These are phyloP conservation scores for Trichophyton rubrum DNA, from an alignment of 2,329 filamentous ascomycete species.

Conservation along the genomic window DNA sequence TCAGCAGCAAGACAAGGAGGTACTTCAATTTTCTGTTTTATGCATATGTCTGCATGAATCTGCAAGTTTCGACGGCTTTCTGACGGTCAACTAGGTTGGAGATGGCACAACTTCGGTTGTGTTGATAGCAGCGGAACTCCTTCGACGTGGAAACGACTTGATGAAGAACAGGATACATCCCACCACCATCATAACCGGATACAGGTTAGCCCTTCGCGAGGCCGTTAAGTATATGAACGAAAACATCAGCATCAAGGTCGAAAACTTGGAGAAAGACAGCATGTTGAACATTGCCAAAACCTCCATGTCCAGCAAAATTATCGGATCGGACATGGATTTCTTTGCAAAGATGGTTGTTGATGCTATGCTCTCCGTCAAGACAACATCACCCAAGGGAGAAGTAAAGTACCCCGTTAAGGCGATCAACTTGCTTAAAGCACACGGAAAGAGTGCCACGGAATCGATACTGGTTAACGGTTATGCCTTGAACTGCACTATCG, in stretches of 20 bases:
- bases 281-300: constrained; percentile 94
- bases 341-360: constrained; percentile 97
- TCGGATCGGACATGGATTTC: constrained; percentile 89
- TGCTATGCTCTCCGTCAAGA: constrained; percentile 88
- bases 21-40: constrained; percentile 14
- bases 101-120: constrained; percentile 98
- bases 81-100: constrained; percentile 48
- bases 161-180: constrained; percentile 99
- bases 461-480: constrained; percentile 91
- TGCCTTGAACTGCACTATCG: constrained; percentile 95
- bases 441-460: constrained; percentile 78
- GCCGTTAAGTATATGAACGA: constrained; percentile 98
- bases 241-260: constrained; percentile 92
- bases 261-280: constrained; percentile 77
- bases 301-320: constrained; percentile 99
- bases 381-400: constrained; percentile 79
- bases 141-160: constrained; percentile 88
- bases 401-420: constrained; percentile 97
- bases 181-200: constrained; percentile 97
- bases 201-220: constrained; percentile 86
- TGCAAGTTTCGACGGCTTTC: background rate
- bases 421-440: constrained; percentile 96
- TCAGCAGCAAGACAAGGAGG: constrained; percentile 95
- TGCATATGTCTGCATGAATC: background rate
- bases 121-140: constrained; percentile 87